phyloP scores from a whole-genome alignment of 352 stramenopile genomes.

The Phytophthora hybrid region DNA sequence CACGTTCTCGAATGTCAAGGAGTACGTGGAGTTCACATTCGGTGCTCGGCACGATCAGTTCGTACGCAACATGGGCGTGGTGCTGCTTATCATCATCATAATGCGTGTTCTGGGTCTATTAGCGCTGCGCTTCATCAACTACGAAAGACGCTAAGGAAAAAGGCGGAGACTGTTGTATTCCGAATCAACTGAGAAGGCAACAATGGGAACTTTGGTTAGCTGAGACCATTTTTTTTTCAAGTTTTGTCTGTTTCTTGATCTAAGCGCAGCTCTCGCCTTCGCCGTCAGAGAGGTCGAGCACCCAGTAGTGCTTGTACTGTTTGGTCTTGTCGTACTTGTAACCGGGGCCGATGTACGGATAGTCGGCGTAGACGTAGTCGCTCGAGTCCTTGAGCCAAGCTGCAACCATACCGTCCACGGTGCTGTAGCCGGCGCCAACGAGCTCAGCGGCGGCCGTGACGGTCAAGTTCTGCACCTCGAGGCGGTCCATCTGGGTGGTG shows the following conservation, averaged over 20 bases:
- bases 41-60: constrained; percentile 50
- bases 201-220: neutral
- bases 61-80: constrained; percentile 45
- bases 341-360: constrained; percentile 32
- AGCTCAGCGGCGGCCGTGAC: constrained; percentile 35
- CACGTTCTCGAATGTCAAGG: constrained; percentile 45
- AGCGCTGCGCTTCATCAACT: constrained; percentile 59
- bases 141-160: constrained; percentile 53
- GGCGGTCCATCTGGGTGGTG: constrained; percentile 26
- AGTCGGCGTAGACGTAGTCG: constrained; percentile 40
- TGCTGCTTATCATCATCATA: constrained; percentile 51
- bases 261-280: constrained; percentile 27
- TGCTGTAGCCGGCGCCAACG: constrained; percentile 47
- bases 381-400: constrained; percentile 53
- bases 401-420: constrained; percentile 39
- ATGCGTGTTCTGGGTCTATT: constrained; percentile 54
- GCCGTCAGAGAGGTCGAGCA: constrained; percentile 34
- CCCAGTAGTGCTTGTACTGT: constrained; percentile 44
- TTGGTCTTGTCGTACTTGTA: constrained; percentile 37
- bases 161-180: neutral
- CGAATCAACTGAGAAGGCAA: neutral
- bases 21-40: constrained; percentile 56
- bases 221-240: constrained; percentile 8
- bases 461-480: constrained; percentile 33
- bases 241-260: neutral